These are phyloP conservation scores for Calonectria fujianensis DNA, from an alignment of 2,329 filamentous ascomycete genomes.

Conservation along the genomic window DNA sequence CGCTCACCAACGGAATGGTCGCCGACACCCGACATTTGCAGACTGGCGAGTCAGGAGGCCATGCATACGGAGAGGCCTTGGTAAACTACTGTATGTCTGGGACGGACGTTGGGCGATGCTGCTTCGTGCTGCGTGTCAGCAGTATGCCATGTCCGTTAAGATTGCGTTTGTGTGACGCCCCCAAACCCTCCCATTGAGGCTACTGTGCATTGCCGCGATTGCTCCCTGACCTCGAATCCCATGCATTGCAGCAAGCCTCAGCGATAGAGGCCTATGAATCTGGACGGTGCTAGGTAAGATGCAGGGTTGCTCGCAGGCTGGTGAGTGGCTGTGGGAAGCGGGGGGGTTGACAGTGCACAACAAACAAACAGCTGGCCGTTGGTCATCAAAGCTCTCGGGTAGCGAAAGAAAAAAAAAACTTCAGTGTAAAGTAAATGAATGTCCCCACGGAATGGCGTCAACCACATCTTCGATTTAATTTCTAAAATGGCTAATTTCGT, in stretches of 20 bases:
- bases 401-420: not conserved
- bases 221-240: conserved; percentile 19
- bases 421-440: conserved; percentile 29
- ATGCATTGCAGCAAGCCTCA: conserved; percentile 29
- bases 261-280: not conserved
- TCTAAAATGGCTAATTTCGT: conserved; percentile 47
- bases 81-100: conserved; percentile 41
- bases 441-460: conserved; percentile 37
- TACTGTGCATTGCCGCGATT: conserved; percentile 31
- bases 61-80: conserved; percentile 26
- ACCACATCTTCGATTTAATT: conserved; percentile 38
- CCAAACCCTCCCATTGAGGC: conserved; percentile 23
- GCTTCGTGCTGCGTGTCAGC: conserved; percentile 35
- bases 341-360: conserved; percentile 5
- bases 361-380: conserved; percentile 40
- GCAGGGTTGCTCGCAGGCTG: not conserved
- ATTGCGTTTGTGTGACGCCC: conserved; percentile 33
- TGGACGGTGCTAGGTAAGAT: not conserved
- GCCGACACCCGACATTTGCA: conserved; percentile 1
- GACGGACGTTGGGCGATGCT: conserved; percentile 21
- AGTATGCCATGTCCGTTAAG: conserved; percentile 27
- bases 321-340: conserved; percentile 7
- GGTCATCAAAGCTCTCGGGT: conserved; percentile 40
- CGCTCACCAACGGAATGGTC: conserved; percentile 22
- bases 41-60: conserved; percentile 36